Conservation (phyloP, 805 yeast species). For the Jamesozyma hellenica region DNA sequence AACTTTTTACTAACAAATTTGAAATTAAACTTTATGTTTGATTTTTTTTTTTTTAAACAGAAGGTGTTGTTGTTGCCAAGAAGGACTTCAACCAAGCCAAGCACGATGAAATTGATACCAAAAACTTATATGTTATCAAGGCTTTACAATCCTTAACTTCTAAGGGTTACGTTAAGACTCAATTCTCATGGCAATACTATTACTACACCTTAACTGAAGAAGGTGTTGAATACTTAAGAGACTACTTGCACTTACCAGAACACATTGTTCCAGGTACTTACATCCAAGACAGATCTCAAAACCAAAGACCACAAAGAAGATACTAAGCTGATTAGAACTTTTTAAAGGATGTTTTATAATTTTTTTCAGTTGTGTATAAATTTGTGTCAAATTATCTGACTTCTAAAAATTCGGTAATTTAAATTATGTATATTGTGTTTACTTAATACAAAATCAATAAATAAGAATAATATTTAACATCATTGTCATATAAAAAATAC, state of each 20-base stretch:
- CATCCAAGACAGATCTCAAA: slow-evolving; percentile 87
- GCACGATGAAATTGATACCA: slow-evolving; percentile 97
- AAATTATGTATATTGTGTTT: slow-evolving; percentile 6
- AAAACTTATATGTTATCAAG: slow-evolving; percentile 95
- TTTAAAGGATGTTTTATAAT: background rate
- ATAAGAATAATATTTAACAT: slow-evolving; percentile 1
- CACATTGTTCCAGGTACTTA: slow-evolving; percentile 97
- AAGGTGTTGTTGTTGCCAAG: slow-evolving; percentile 99
- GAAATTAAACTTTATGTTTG: background rate
- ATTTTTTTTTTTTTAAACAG: slow-evolving; percentile 33
- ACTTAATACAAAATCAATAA: slow-evolving; percentile 3
- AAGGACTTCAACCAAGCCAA: slow-evolving; percentile 95
- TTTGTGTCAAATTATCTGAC: background rate
- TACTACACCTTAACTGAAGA: slow-evolving; percentile 99
- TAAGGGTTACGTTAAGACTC: slow-evolving; percentile 98
- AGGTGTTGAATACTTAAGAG: slow-evolving; percentile 97
- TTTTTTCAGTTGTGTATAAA: slow-evolving; percentile 1
- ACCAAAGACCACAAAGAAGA: slow-evolving; percentile 52
- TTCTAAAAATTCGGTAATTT: background rate
- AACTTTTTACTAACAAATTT: slow-evolving; percentile 9
- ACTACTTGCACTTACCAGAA: slow-evolving; percentile 96
- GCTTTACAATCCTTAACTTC: slow-evolving; percentile 99
- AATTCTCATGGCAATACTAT: slow-evolving; percentile 99
- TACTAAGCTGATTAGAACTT: slow-evolving; percentile 15
- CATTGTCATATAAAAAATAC: background rate